Evolutionary conservation across 2,329 filamentous ascomycete species (phyloP).

Genomic region (Mariannaea sp.): DNA sequence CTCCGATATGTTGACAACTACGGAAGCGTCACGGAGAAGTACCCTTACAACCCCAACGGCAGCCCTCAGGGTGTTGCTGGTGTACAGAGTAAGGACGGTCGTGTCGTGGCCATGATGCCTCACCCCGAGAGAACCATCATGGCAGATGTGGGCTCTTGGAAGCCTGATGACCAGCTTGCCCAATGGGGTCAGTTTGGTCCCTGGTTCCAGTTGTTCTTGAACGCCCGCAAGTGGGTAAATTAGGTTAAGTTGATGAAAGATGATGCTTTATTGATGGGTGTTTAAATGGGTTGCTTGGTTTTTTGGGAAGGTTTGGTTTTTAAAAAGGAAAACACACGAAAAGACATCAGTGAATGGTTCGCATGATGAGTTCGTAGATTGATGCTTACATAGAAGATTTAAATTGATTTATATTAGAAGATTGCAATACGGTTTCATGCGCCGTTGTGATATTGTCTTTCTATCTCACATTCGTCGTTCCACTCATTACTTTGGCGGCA

Average conservation of each 20-base stretch:
- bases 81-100: conserved; percentile 75
- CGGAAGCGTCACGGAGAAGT: conserved; percentile 74
- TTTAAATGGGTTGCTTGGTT: conserved; percentile 13
- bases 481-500: no score
- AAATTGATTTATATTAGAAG: neutral
- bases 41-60: conserved; percentile 88
- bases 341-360: conserved; percentile 6
- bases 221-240: conserved; percentile 85
- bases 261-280: conserved; percentile 19
- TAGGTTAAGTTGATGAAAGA: conserved; percentile 37
- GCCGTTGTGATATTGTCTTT: no score
- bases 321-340: conserved; percentile 15
- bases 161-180: conserved; percentile 61
- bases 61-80: conserved; percentile 81
- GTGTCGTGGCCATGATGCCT: conserved; percentile 89
- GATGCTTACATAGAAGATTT: conserved; percentile 11
- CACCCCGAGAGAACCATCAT: conserved; percentile 90
- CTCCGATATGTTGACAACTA: conserved; percentile 85
- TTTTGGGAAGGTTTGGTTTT: conserved; percentile 8
- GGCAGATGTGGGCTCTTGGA: conserved; percentile 76
- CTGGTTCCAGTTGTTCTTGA: conserved; percentile 86
- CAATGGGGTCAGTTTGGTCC: conserved; percentile 83
- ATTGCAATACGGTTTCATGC: neutral
- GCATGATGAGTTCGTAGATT: conserved; percentile 14
- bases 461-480: no score